Evolutionary conservation across 1,284 basidiomycete species (phyloP), one percentile per base, ranked within the genome.

Genomic region (Rhodotorula sp.): DNA sequence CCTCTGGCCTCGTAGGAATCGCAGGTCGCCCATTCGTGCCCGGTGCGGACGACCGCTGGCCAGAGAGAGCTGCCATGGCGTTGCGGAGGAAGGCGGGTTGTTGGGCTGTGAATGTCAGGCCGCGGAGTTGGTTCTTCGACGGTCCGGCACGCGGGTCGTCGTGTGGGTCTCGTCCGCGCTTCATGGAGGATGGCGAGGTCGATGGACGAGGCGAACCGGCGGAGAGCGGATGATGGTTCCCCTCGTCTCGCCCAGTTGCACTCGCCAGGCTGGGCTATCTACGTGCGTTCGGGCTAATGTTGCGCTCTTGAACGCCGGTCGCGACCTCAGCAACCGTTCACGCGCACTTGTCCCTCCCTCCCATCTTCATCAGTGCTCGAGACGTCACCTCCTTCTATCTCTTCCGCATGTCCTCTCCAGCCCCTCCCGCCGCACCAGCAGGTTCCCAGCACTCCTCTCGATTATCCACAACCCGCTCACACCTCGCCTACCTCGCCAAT

Each of bases 401-500:
- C 40, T 2, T 13, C 40, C 8, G 40, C 40, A 44, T 44, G 40
- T 11, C 40, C 40, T 44, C 40, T 4, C 40, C 40, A 44, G 40
- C 40, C 40, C 40, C 40, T 44, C 9, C 40, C 40, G 40, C 40
- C 15, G 13, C 40, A 13, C 40, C 40, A 44, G 40, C 40, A 44
- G 40, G 15, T 3, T 18, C 40, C 40, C 40, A 44, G 11, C 40
- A 44, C 16, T 44, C 40, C 7, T 15, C 40, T 44, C 40, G 40
- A 44, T 51, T 61, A 6, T 2, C 50, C 24, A 31, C 28, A 24
- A 59, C 69, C 8, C 60, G 64, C 37, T 24, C 76, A n/a, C 81
- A 81, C 60, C 62, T 80, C 15, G 64, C 70, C 16, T 82, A 80
- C 70, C 77, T 82, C 46, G 77, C 77, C 18, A 74, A 80, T 9